Conservation (phyloP, 208 protist species). For the Leptomonas pyrrhocoris region DNA sequence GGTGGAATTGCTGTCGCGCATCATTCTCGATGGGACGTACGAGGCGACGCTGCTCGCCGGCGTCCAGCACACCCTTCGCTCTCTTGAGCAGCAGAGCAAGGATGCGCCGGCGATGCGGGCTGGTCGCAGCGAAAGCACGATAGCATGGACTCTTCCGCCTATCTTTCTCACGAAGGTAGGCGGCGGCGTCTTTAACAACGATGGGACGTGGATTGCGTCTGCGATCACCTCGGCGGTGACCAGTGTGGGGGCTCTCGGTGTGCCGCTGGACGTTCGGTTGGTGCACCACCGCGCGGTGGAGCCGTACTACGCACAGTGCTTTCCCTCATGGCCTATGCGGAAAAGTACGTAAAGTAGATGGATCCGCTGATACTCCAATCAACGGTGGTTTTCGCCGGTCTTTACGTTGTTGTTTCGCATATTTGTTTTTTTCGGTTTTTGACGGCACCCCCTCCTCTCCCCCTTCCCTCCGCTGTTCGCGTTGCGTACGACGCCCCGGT, state of each 20-base stretch:
- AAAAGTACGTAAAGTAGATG: background rate
- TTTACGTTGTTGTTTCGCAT: too few relatives aligned
- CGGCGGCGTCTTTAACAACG: slow-evolving; percentile 57
- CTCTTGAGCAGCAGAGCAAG: slow-evolving; percentile 13
- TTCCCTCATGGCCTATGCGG: slow-evolving; percentile 20
- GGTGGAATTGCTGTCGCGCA: slow-evolving; percentile 27
- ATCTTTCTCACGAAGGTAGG: slow-evolving; percentile 62
- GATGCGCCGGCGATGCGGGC: background rate
- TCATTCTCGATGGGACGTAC: slow-evolving; percentile 49
- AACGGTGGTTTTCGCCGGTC: too few relatives aligned
- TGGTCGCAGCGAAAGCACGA: too few relatives aligned
- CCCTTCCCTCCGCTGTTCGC: too few relatives aligned
- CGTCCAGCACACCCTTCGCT: slow-evolving; percentile 45
- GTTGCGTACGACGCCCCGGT: too few relatives aligned
- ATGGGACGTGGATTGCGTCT: slow-evolving; percentile 38
- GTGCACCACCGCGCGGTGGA: slow-evolving; percentile 43
- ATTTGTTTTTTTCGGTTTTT: too few relatives aligned
- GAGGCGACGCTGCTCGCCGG: slow-evolving; percentile 56
- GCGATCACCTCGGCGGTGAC: slow-evolving; percentile 27
- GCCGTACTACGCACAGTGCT: slow-evolving; percentile 20
- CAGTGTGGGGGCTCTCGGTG: slow-evolving; percentile 24
- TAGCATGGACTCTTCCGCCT: slow-evolving; percentile 15
- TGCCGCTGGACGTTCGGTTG: slow-evolving; percentile 49
- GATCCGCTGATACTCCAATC: too few relatives aligned
- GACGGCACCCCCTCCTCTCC: too few relatives aligned